Percentiles rank a stretch among this genome's conserved stretches.
phyloP scores from a whole-genome alignment of 768 basidiomycete genomes.

The Hericium alpestre region DNA sequence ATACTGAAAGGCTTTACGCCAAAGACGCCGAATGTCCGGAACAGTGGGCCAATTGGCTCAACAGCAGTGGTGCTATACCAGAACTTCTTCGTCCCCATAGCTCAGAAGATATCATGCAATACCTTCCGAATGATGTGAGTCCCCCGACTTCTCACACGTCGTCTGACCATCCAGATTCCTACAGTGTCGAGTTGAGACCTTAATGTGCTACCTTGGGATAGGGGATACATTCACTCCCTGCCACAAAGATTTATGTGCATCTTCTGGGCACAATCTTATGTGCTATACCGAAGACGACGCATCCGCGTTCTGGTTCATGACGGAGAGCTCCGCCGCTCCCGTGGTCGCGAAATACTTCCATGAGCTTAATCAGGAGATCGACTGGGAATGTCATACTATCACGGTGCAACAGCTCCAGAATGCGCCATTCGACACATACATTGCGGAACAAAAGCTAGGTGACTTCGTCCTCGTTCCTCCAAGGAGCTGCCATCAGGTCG shows the following conservation, averaged over 20 bases:
- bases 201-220: constrained; percentile 80
- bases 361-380: constrained; percentile 47
- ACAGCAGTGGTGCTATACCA: constrained; percentile 38
- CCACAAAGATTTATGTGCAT: constrained; percentile 79
- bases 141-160: constrained; percentile 4
- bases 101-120: constrained; percentile 44
- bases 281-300: constrained; percentile 64
- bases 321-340: constrained; percentile 45
- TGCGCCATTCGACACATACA: constrained; percentile 60
- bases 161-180: constrained; percentile 1
- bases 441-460: constrained; percentile 63
- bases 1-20: constrained; percentile 56
- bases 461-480: constrained; percentile 78
- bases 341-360: constrained; percentile 48
- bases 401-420: constrained; percentile 50
- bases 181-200: constrained; percentile 57
- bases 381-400: constrained; percentile 62
- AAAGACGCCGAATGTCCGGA: constrained; percentile 67
- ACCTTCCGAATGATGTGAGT: constrained; percentile 43
- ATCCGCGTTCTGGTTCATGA: constrained; percentile 85
- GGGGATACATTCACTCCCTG: constrained; percentile 78
- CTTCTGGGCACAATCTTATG: constrained; percentile 83
- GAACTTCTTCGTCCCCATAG: constrained; percentile 39
- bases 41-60: constrained; percentile 56
- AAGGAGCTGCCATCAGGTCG: constrained; percentile 73